phyloP scores from a whole-genome alignment of 805 yeast genomes.

The Maudiozyma serrabonitensis region DNA sequence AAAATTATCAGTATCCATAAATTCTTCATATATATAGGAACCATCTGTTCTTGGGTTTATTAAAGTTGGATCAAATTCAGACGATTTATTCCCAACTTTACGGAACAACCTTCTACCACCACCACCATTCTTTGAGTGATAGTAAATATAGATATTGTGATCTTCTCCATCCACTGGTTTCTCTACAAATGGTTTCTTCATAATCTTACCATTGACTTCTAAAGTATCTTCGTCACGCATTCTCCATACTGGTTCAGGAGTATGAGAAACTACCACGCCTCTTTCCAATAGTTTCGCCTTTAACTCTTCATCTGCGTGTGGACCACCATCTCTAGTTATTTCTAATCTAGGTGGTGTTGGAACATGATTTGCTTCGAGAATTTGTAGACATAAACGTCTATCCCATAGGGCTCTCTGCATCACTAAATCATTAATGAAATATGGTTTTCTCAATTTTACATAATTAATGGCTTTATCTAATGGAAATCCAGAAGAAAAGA shows the following conservation, averaged over 20 bases:
- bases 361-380: constrained; percentile 72
- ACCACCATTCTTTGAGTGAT: constrained; percentile 83
- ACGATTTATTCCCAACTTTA: constrained; percentile 92
- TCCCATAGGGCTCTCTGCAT: constrained; percentile 98
- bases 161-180: constrained; percentile 99
- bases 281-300: constrained; percentile 46
- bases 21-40: constrained; percentile 83
- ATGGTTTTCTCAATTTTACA: constrained; percentile 84
- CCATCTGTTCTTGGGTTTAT: constrained; percentile 75
- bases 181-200: constrained; percentile 91
- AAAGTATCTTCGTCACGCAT: constrained; percentile 86
- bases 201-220: constrained; percentile 57
- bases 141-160: constrained; percentile 90
- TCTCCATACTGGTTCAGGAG: constrained; percentile 66
- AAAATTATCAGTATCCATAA: constrained; percentile 95
- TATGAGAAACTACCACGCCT: constrained; percentile 40
- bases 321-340: constrained; percentile 95
- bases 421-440: constrained; percentile 73
- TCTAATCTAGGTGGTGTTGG: constrained; percentile 85
- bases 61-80: constrained; percentile 85
- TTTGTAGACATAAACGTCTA: constrained; percentile 72
- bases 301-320: constrained; percentile 64
- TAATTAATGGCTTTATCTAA: constrained; percentile 89
- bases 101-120: constrained; percentile 93
- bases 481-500: constrained; percentile 95